A percentile compares a stretch with the other conserved stretches of the same genome.
phyloP scores from a whole-genome alignment of 768 basidiomycete species.

The Trametes cubensis region DNA sequence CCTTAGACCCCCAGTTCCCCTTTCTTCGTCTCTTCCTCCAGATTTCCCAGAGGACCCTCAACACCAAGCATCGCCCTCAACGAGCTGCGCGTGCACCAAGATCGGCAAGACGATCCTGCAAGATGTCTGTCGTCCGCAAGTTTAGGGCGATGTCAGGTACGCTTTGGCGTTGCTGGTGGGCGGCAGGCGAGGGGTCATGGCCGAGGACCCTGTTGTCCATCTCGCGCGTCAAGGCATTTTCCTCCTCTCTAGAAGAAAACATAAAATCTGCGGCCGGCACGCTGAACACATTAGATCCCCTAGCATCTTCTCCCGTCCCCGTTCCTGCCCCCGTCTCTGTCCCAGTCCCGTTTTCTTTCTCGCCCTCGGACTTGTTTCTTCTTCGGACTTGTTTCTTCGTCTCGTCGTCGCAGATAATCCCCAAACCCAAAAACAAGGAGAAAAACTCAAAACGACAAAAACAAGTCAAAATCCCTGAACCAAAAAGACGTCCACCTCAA shows the following conservation, averaged over 20 bases:
- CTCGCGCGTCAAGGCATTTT: too few relatives aligned
- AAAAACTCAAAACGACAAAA: too few relatives aligned
- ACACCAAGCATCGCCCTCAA: too few relatives aligned
- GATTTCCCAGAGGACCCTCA: too few relatives aligned
- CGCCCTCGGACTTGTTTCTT: neutral
- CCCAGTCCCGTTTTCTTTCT: neutral
- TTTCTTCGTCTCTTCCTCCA: too few relatives aligned
- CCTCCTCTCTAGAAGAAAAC: neutral
- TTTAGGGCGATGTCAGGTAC: neutral
- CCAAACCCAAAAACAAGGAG: too few relatives aligned
- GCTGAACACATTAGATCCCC: neutral
- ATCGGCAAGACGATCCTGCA: too few relatives aligned
- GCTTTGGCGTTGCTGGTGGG: neutral
- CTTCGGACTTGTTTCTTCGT: too few relatives aligned
- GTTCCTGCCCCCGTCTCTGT: neutral
- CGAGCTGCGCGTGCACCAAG: too few relatives aligned
- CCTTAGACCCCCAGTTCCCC: too few relatives aligned
- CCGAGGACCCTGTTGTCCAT: neutral
- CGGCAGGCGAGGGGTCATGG: conserved; percentile 12
- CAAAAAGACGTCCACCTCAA: neutral
- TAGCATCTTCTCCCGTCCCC: neutral
- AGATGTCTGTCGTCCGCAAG: neutral
- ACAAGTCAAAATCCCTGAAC: neutral
- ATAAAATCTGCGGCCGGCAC: neutral
- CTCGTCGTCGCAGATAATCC: too few relatives aligned